Percentiles rank a stretch among this genome's conserved stretches.
These are phyloP conservation scores for Rutstroemia sp. DNA, from an alignment of 2,329 filamentous ascomycete species.

Conservation along the genomic window DNA sequence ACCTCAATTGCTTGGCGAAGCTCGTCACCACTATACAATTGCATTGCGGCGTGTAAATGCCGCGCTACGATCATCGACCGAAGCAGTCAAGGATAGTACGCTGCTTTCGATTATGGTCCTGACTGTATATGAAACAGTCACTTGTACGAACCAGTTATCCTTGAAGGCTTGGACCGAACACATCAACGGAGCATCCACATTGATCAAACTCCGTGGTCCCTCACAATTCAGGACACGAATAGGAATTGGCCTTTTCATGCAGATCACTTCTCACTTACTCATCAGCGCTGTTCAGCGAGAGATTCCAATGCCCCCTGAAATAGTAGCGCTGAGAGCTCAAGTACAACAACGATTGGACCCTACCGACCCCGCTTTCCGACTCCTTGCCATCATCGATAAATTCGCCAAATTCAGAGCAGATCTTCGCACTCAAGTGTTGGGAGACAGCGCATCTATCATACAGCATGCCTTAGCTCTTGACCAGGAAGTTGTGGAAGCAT, in stretches of 20 bases:
- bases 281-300: conserved; percentile 44
- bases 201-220: conserved; percentile 41
- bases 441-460: conserved; percentile 6
- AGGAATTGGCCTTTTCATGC: conserved; percentile 45
- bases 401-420: conserved; percentile 13
- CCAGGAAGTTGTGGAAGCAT: conserved; percentile 5
- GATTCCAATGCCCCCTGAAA: conserved; percentile 39
- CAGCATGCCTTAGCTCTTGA: conserved; percentile 11
- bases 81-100: conserved; percentile 43
- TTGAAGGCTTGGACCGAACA: conserved; percentile 46
- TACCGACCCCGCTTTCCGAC: conserved; percentile 33
- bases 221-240: conserved; percentile 40
- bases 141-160: conserved; percentile 34
- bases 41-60: conserved; percentile 42
- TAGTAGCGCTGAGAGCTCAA: conserved; percentile 39
- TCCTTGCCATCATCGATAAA: conserved; percentile 35
- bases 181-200: conserved; percentile 43
- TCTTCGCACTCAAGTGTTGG: conserved; percentile 7
- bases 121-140: conserved; percentile 45
- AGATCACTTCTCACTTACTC: conserved; percentile 43
- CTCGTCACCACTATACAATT: conserved; percentile 41
- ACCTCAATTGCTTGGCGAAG: conserved; percentile 37
- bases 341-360: conserved; percentile 31
- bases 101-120: conserved; percentile 46
- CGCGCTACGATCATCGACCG: conserved; percentile 38